A percentile compares a stretch with the other conserved stretches of the same genome.
These are phyloP conservation scores for Rosa multiflora DNA, from an alignment of 306 rosid species.

Conservation along the genomic window DNA sequence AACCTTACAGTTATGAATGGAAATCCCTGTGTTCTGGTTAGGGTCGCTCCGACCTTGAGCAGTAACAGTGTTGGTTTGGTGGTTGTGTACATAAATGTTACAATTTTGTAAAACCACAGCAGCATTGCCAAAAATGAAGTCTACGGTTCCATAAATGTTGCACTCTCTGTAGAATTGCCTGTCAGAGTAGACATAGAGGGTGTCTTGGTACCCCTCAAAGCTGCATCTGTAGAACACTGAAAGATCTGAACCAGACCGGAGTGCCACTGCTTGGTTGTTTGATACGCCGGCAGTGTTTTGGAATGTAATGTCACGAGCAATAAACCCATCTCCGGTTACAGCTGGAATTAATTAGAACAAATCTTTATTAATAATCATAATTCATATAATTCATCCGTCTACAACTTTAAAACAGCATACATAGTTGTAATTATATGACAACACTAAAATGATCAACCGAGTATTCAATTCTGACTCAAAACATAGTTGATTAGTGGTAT, in stretches of 20 bases:
- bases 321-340: slow-evolving; percentile 65
- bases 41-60: slow-evolving; percentile 76
- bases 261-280: slow-evolving; percentile 80
- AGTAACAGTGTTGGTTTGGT: slow-evolving; percentile 54
- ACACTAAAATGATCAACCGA: too few species aligned
- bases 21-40: slow-evolving; percentile 73
- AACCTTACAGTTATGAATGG: slow-evolving; percentile 51
- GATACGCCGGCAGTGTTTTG: slow-evolving; percentile 78
- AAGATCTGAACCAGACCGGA: slow-evolving; percentile 76
- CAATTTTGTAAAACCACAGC: slow-evolving; percentile 72
- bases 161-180: slow-evolving; percentile 78
- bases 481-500: neutral
- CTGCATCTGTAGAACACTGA: slow-evolving; percentile 70
- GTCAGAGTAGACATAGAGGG: slow-evolving; percentile 63
- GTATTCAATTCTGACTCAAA: too few species aligned
- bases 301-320: slow-evolving; percentile 71
- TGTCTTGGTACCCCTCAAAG: slow-evolving; percentile 83
- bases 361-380: neutral
- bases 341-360: slow-evolving; percentile 36
- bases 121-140: slow-evolving; percentile 79
- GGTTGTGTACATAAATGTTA: slow-evolving; percentile 57
- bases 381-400: neutral
- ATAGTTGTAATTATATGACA: neutral
- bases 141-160: slow-evolving; percentile 78
- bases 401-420: neutral